Evolutionary conservation across 1,284 basidiomycete species (phyloP).

Genomic region (Ceratobasidium sp.): DNA sequence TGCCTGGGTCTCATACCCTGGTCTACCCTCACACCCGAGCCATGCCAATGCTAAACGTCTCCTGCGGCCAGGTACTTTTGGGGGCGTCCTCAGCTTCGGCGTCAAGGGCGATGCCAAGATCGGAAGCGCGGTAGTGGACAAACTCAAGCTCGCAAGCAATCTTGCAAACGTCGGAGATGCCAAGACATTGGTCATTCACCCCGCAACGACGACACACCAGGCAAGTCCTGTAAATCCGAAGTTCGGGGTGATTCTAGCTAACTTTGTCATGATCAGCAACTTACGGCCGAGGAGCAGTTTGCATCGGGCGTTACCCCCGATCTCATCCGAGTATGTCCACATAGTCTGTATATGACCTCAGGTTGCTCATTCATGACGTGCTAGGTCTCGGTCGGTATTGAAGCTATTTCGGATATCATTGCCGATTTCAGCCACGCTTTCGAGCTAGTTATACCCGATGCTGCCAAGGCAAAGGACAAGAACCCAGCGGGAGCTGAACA

Average conservation of each 20-base stretch:
- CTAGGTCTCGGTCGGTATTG: constrained; percentile 78
- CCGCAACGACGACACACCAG: constrained; percentile 82
- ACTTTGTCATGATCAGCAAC: constrained; percentile 55
- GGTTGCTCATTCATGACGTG: background rate
- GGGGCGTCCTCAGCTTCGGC: constrained; percentile 84
- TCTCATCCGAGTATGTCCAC: constrained; percentile 69
- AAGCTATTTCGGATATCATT: constrained; percentile 84
- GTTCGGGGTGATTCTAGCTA: background rate
- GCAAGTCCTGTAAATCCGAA: background rate
- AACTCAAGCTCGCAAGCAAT: constrained; percentile 74
- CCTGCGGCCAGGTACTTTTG: constrained; percentile 66
- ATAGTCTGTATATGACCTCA: background rate
- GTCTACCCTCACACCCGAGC: constrained; percentile 69
- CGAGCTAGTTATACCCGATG: constrained; percentile 43
- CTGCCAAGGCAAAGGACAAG: background rate
- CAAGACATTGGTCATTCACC: constrained; percentile 85
- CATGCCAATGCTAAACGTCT: constrained; percentile 66
- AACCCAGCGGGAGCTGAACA: constrained; percentile 4
- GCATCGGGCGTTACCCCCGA: constrained; percentile 79
- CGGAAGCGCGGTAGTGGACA: constrained; percentile 76
- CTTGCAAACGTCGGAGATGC: constrained; percentile 80
- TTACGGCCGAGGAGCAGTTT: constrained; percentile 70
- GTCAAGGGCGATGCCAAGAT: constrained; percentile 67
- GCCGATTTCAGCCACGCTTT: constrained; percentile 80
- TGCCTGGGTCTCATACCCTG: constrained; percentile 84